Evolutionary conservation across 768 basidiomycete species (phyloP).

Genomic region (Sporobolomyces phaffii): DNA sequence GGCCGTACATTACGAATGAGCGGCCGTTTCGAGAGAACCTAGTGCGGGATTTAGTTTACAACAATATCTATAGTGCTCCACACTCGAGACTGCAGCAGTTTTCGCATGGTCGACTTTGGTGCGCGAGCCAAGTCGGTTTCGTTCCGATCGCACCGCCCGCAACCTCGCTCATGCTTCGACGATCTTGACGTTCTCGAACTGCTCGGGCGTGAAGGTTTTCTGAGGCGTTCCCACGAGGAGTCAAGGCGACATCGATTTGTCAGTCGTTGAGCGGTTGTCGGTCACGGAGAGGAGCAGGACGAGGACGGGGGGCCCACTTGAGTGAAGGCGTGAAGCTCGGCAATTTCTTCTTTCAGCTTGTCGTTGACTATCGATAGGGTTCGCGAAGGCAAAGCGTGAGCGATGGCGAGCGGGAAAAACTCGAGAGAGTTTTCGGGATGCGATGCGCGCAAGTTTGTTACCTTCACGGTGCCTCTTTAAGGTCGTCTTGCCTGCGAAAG

Average conservation of each 20-base stretch:
- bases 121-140: too few species aligned
- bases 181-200: constrained; percentile 36
- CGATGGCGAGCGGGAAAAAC: not conserved
- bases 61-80: too few species aligned
- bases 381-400: not conserved
- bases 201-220: constrained; percentile 41
- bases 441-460: too few species aligned
- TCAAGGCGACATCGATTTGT: not conserved
- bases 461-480: constrained; percentile 41
- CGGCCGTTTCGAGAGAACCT: too few species aligned
- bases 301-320: constrained; percentile 36
- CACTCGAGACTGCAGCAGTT: too few species aligned
- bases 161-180: constrained; percentile 10
- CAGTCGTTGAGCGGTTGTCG: too few species aligned
- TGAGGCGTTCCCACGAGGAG: not conserved
- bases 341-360: constrained; percentile 42
- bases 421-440: not conserved
- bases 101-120: too few species aligned
- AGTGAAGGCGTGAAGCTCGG: constrained; percentile 41
- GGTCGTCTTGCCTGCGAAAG: constrained; percentile 40
- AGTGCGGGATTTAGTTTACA: too few species aligned
- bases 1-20: too few species aligned
- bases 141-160: too few species aligned
- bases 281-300: not conserved
- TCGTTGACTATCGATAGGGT: constrained; percentile 37